Evolutionary conservation across 805 yeast species (phyloP).

Genomic region (Candida mattraensis): DNA sequence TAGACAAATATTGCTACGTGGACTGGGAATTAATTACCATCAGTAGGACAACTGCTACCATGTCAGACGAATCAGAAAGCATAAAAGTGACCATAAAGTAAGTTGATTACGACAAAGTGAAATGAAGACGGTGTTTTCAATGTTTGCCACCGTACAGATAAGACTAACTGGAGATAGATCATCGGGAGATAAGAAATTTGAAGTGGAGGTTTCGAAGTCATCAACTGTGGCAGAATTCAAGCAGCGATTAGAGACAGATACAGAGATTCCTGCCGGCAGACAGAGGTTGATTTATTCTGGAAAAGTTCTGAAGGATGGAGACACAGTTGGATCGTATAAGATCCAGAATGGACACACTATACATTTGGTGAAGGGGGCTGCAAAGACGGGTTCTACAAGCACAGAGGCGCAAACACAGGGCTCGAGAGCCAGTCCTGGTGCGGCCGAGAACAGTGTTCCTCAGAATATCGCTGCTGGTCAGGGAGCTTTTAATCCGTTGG

Average conservation of each 20-base stretch:
- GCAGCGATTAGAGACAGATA: constrained; percentile 53
- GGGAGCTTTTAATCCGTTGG: constrained; percentile 85
- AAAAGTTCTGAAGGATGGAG: constrained; percentile 83
- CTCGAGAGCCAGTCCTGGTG: constrained; percentile 28
- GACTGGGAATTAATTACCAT: no score
- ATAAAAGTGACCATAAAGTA: constrained; percentile 33
- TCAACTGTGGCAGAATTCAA: constrained; percentile 70
- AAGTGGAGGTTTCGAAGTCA: constrained; percentile 52
- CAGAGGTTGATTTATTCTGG: constrained; percentile 94
- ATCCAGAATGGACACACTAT: constrained; percentile 83
- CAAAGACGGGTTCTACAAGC: constrained; percentile 23
- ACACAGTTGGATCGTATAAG: constrained; percentile 72
- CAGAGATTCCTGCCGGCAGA: constrained; percentile 70
- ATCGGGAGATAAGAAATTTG: constrained; percentile 80
- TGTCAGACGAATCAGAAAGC: constrained; percentile 24
- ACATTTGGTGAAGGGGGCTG: constrained; percentile 86
- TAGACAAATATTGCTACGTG: no score
- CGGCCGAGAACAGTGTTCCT: constrained; percentile 49
- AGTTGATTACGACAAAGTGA: constrained; percentile 11
- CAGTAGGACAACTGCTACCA: no score
- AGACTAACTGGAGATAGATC: constrained; percentile 26
- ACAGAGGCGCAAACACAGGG: constrained; percentile 20
- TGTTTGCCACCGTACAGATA: not conserved
- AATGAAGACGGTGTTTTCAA: not conserved
- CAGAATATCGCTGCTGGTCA: constrained; percentile 82